A percentile compares a stretch with the other conserved stretches of the same genome.
These are phyloP conservation scores for Clonostachys sp. DNA, from an alignment of 2,329 filamentous ascomycete genomes.

Conservation along the genomic window DNA sequence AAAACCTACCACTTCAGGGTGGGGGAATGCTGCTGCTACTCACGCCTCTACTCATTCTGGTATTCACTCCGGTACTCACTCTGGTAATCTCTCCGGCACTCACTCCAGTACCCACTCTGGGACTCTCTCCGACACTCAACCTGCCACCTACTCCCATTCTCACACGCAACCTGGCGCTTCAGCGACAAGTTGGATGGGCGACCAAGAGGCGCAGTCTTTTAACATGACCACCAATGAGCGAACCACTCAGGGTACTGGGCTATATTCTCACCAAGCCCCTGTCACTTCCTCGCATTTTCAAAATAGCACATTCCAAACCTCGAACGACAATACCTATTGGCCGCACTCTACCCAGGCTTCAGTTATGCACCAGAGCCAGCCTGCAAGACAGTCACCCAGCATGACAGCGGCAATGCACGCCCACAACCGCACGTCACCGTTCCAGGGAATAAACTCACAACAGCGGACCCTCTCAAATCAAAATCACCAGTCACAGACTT, in stretches of 20 bases:
- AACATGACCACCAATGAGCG: slow-evolving; percentile 3
- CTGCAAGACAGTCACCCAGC: slow-evolving; percentile 12
- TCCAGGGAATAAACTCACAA: slow-evolving; percentile 5
- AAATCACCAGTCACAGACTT: slow-evolving; percentile 22
- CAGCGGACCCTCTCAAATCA: slow-evolving; percentile 24
- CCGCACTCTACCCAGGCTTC: neutral
- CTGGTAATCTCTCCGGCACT: no score
- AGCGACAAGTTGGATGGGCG: no score
- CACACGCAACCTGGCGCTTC: neutral
- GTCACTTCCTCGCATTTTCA: neutral
- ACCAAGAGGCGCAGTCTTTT: slow-evolving; percentile 1
- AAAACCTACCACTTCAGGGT: slow-evolving; percentile 1
- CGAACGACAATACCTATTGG: no score
- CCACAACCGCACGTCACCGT: slow-evolving; percentile 20
- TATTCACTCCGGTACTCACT: no score
- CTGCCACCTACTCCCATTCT: neutral
- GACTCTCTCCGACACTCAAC: neutral
- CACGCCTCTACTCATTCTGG: neutral
- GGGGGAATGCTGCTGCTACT: neutral
- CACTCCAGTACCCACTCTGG: no score
- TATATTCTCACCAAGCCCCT: neutral
- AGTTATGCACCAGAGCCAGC: neutral
- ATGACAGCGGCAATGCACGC: slow-evolving; percentile 19
- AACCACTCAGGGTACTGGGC: neutral
- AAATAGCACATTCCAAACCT: neutral